phyloP scores from a whole-genome alignment of 306 rosid species.

The Fagus crenata region DNA sequence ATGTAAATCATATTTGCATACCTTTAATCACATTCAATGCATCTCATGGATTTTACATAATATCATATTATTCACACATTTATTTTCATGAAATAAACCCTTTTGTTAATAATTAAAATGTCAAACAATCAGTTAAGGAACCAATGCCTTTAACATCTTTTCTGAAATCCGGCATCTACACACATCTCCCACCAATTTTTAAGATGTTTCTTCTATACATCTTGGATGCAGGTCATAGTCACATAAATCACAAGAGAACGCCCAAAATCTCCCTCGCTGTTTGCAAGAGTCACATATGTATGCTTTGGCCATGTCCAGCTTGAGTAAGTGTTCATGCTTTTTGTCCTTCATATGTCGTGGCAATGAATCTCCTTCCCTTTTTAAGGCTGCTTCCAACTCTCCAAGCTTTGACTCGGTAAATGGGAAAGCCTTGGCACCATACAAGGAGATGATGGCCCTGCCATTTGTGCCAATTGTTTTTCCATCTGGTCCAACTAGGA shows the following conservation, averaged over 20 bases:
- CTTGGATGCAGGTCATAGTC: conserved; percentile 90
- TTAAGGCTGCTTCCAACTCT: conserved; percentile 63
- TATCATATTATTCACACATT: too few relatives aligned
- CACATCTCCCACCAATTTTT: not conserved
- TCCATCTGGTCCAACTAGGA: conserved; percentile 72
- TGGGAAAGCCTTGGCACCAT: conserved; percentile 87
- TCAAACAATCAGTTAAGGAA: too few relatives aligned
- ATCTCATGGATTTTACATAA: too few relatives aligned
- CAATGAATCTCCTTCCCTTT: conserved; percentile 80
- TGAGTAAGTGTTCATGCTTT: conserved; percentile 81
- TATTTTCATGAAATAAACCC: too few relatives aligned
- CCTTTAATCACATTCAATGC: too few relatives aligned
- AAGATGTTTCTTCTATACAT: conserved; percentile 48
- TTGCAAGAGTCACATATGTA: conserved; percentile 82
- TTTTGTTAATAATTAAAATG: too few relatives aligned
- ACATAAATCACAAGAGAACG: conserved; percentile 83
- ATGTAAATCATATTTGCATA: too few relatives aligned
- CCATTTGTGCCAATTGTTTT: conserved; percentile 57
- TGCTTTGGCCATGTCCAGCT: conserved; percentile 83
- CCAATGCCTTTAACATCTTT: too few relatives aligned
- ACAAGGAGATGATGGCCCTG: conserved; percentile 54
- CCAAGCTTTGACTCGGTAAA: conserved; percentile 63
- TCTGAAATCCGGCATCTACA: too few relatives aligned
- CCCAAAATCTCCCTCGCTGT: conserved; percentile 78
- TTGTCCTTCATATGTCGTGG: conserved; percentile 64